A percentile compares a stretch with the other conserved stretches of the same genome.
phyloP scores from a whole-genome alignment of 2,329 filamentous ascomycete genomes.

The Lachnellula suecica region DNA sequence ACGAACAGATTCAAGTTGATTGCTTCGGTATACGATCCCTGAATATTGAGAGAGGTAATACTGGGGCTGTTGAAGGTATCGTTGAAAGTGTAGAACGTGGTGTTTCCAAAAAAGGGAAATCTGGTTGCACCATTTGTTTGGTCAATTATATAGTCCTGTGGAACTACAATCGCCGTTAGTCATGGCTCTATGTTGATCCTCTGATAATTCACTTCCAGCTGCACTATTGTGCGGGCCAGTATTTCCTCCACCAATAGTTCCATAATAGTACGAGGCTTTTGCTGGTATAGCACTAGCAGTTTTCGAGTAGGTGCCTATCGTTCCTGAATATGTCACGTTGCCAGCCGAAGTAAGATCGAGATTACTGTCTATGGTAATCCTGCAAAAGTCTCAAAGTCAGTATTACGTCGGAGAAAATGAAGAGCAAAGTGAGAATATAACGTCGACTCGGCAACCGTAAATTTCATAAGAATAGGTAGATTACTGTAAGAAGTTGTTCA shows the following conservation, averaged over 20 bases:
- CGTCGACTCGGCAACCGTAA: too few species aligned
- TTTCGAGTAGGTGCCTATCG: neutral
- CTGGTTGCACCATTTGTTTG: neutral
- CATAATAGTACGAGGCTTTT: slow-evolving; percentile 15
- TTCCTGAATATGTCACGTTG: neutral
- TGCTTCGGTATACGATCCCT: slow-evolving; percentile 8
- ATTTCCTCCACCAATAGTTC: slow-evolving; percentile 8
- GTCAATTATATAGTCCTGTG: too few species aligned
- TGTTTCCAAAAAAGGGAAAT: slow-evolving; percentile 11
- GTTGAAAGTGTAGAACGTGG: slow-evolving; percentile 13
- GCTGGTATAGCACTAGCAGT: neutral
- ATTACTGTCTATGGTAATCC: slow-evolving; percentile 1
- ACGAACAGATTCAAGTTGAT: slow-evolving; percentile 21
- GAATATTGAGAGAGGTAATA: slow-evolving; percentile 11
- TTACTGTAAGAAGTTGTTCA: too few species aligned
- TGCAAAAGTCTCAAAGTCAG: too few species aligned
- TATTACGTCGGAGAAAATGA: too few species aligned
- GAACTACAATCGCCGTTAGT: too few species aligned
- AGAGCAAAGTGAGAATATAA: too few species aligned
- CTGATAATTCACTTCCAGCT: slow-evolving; percentile 6
- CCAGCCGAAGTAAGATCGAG: slow-evolving; percentile 4
- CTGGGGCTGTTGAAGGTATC: slow-evolving; percentile 8
- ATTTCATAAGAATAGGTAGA: too few species aligned
- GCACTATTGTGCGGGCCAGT: slow-evolving; percentile 5
- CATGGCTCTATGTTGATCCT: too few species aligned